A percentile compares a stretch with the other conserved stretches of the same genome.
These are phyloP conservation scores for Arachnomyces sp. DNA, from an alignment of 2,329 filamentous ascomycete genomes.

Conservation along the genomic window DNA sequence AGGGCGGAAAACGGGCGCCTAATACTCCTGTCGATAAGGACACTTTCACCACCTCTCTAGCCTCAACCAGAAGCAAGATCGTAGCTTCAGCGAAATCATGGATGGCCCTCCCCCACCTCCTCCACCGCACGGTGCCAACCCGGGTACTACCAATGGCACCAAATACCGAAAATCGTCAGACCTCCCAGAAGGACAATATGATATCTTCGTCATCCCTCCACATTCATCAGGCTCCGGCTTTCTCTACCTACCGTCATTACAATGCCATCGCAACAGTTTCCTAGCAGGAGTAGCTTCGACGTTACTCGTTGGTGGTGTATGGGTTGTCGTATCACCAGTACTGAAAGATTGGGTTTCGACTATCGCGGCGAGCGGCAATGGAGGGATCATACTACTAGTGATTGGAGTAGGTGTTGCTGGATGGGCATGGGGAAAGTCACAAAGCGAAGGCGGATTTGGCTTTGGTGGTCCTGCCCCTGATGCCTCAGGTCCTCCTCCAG, in stretches of 20 bases:
- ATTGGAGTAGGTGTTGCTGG: constrained; percentile 66
- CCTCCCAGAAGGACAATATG: constrained; percentile 82
- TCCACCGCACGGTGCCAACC: constrained; percentile 74
- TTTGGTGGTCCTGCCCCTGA: constrained; percentile 16
- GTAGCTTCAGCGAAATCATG: constrained; percentile 17
- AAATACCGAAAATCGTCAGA: constrained; percentile 43
- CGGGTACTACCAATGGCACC: constrained; percentile 52
- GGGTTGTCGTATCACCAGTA: constrained; percentile 63
- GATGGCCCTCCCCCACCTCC: constrained; percentile 53
- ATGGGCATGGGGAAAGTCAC: constrained; percentile 65
- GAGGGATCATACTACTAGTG: constrained; percentile 63
- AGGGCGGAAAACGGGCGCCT: no score
- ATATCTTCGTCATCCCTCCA: constrained; percentile 93
- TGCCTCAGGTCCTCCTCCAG: constrained; percentile 10
- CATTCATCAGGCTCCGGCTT: constrained; percentile 85
- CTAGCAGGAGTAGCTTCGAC: constrained; percentile 75
- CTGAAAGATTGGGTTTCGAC: constrained; percentile 64
- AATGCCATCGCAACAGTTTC: constrained; percentile 83
- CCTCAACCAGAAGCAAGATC: no score
- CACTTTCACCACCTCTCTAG: no score
- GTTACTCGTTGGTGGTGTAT: constrained; percentile 63
- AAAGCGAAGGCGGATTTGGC: constrained; percentile 39
- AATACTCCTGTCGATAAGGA: no score
- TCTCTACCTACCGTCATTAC: constrained; percentile 83
- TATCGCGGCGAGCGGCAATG: constrained; percentile 62